Conservation (phyloP, 768 basidiomycete genomes). For the Russula sp. region DNA sequence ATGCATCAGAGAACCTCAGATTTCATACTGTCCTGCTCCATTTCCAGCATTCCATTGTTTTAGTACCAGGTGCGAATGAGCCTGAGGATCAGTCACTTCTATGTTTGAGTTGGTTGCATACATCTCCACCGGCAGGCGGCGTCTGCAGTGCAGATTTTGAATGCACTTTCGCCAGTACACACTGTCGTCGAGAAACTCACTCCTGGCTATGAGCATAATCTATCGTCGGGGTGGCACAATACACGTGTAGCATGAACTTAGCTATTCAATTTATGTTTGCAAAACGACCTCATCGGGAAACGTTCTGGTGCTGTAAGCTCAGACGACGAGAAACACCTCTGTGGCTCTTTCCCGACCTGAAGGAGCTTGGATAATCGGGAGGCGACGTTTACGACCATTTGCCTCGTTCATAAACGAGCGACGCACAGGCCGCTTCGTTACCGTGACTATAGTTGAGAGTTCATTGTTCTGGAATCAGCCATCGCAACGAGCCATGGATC, state of each 20-base stretch:
- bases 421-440: not conserved
- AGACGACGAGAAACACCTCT: not conserved
- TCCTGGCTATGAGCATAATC: not conserved
- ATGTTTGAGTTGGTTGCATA: not conserved
- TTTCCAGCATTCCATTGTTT: too few species aligned
- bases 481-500: not conserved
- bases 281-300: not conserved
- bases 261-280: too few species aligned
- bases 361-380: not conserved
- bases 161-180: not conserved
- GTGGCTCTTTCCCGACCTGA: not conserved
- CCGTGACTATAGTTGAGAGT: not conserved
- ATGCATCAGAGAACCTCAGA: not conserved
- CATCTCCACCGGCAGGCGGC: not conserved
- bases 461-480: not conserved
- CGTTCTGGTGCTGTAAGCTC: not conserved
- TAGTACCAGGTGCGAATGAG: too few species aligned
- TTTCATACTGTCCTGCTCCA: too few species aligned
- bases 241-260: too few species aligned
- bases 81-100: too few species aligned
- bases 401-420: not conserved
- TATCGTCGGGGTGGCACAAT: not conserved
- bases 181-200: not conserved
- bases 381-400: not conserved
- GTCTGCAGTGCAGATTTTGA: not conserved